phyloP scores from a whole-genome alignment of 169 alveolate species.

The Theileria orientalis region DNA sequence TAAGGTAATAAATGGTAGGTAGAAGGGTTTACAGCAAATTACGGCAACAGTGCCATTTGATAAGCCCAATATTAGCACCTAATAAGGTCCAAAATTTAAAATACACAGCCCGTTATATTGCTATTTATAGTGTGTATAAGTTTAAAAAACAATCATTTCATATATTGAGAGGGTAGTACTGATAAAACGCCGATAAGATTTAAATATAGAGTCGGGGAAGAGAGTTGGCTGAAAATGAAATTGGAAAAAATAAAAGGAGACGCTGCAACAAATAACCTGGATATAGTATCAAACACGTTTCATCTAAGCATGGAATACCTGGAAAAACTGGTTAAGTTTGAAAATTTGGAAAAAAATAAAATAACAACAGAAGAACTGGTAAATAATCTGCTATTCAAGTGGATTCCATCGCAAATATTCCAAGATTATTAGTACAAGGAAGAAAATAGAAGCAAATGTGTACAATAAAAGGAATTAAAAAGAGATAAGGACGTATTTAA shows the following conservation, averaged over 20 bases:
- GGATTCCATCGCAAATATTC: conserved; percentile 34
- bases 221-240: neutral
- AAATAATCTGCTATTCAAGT: conserved; percentile 23
- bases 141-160: too few relatives aligned
- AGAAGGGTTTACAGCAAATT: too few relatives aligned
- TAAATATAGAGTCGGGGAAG: neutral
- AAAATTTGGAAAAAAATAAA: conserved; percentile 6
- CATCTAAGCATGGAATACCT: conserved; percentile 4
- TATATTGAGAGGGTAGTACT: too few relatives aligned
- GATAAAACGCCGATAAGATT: too few relatives aligned
- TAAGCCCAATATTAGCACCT: too few relatives aligned
- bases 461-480: neutral
- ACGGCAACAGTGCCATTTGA: too few relatives aligned
- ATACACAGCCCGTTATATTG: too few relatives aligned
- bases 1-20: too few relatives aligned
- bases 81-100: too few relatives aligned
- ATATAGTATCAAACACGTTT: conserved; percentile 10
- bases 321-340: neutral
- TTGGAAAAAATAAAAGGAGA: neutral
- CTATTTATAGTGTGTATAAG: too few relatives aligned
- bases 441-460: neutral
- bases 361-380: conserved; percentile 34
- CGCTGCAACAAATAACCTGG: conserved; percentile 19
- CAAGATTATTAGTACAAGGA: neutral
- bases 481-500: too few relatives aligned